Base-by-base conservation (phyloP, 345 rosid species). In the Adansonia digitata region DNA sequence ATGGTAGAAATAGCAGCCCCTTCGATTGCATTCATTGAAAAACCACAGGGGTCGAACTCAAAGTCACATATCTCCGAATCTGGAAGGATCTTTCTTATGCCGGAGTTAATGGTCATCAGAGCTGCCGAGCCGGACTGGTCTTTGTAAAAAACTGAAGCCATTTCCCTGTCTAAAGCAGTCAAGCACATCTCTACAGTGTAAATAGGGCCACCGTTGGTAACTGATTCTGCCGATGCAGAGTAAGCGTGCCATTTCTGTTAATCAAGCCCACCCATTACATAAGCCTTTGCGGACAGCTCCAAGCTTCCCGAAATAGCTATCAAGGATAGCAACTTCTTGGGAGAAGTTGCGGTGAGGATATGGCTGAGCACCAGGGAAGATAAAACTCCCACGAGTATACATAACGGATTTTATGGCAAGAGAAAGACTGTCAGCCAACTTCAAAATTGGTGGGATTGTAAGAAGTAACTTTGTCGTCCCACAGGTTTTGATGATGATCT, bases 141-240 rank as follows among this genome's bases (percentile, higher is more conserved):
- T 82, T 88, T 89, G 75, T 79, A 86, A 74, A 89, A 90, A 24
- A 90, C 87, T 8, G 90, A 85, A 48, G 91, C 93, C 53, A 69
- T 75, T 27, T 83, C 81, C 81, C 77, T 83, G 79, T 90, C 87
- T 77, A 91, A 56, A 8, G 89, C 93, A 73, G 98, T 93, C 94
- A 93, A 81, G 82, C 97, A 93, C 91, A 93, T 91, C 87, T 93
- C 97, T 11, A 91, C 43, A 11, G 98, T 89, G 81, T 86, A 85
- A 60, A 85, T 77, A 8, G 87, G 80, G 52, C 53, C 68, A 27
- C 20, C 24, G 39, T 63, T 60, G 14, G 15, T 27, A 14, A 40
- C 20, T 13, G 71, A 62, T 15, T 84, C 79, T 2, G 84, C 83
- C 69, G 82, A 70, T 43, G 94, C 94, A 81, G 92, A 85, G 84